These are phyloP conservation scores for Thielaviopsis euricoi DNA, from an alignment of 2,329 filamentous ascomycete species.

Conservation along the genomic window DNA sequence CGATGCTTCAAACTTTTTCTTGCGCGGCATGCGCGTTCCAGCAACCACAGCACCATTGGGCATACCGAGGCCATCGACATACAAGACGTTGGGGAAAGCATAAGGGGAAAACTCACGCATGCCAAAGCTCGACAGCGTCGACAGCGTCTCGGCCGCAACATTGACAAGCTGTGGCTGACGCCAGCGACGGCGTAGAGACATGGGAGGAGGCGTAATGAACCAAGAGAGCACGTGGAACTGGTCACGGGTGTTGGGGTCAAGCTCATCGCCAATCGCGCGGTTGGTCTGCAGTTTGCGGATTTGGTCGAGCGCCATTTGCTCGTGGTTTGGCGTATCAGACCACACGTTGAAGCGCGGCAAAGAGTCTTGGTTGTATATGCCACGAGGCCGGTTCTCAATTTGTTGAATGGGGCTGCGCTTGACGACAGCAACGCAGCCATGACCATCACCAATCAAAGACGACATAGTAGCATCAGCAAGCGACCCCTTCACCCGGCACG, in stretches of 20 bases:
- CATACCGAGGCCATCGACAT: conserved; percentile 9
- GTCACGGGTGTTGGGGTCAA: conserved; percentile 2
- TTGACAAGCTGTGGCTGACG: conserved; percentile 1
- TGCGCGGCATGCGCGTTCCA: background rate
- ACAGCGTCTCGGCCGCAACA: conserved; percentile 2
- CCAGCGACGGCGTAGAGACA: conserved; percentile 1
- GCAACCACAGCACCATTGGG: conserved; percentile 3
- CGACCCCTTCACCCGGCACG: background rate
- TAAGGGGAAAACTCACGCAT: conserved; percentile 11
- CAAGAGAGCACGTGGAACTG: conserved; percentile 6
- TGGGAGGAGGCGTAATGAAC: conserved; percentile 2
- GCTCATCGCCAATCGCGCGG: conserved; percentile 2
- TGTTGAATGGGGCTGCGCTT: conserved; percentile 3
- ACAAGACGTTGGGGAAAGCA: conserved; percentile 11
- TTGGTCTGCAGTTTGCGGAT: conserved; percentile 3
- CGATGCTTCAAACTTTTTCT: conserved; percentile 5
- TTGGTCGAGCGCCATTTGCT: conserved; percentile 5
- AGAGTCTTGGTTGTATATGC: background rate
- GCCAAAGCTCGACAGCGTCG: conserved; percentile 9
- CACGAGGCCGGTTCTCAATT: background rate
- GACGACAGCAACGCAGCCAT: conserved; percentile 16
- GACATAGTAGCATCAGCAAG: conserved; percentile 21
- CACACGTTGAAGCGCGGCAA: conserved; percentile 1
- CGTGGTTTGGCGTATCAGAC: conserved; percentile 2
- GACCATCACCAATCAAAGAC: conserved; percentile 11